Evolutionary conservation across 306 rosid species (phyloP).

Genomic region (Cucumis hystrix): DNA sequence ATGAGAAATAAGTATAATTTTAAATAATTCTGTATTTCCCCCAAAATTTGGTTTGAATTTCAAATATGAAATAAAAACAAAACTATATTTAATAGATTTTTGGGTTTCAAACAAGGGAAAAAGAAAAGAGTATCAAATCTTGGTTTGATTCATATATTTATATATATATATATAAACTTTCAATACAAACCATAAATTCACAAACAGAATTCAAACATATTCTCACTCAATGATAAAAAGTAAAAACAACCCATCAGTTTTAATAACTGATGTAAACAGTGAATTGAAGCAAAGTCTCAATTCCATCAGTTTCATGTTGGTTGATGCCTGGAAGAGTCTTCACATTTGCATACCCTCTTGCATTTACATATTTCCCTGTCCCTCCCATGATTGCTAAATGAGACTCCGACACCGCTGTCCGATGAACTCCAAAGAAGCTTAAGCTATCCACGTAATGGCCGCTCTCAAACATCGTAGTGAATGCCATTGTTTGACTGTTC

Average conservation of each 20-base stretch:
- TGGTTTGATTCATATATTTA: no score
- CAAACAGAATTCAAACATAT: background rate
- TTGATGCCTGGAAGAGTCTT: conserved; percentile 22
- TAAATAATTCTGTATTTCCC: no score
- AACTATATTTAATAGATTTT: no score
- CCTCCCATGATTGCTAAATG: conserved; percentile 80
- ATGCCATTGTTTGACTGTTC: conserved; percentile 58
- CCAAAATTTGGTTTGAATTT: no score
- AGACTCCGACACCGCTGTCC: conserved; percentile 50
- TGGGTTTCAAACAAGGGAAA: no score
- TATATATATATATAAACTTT: no score
- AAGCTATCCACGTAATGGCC: conserved; percentile 55
- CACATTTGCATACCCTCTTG: conserved; percentile 45
- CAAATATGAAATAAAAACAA: no score
- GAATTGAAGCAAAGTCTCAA: background rate
- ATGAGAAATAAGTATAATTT: no score
- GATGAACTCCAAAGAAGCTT: conserved; percentile 67
- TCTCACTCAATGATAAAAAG: no score
- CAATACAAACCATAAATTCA: background rate
- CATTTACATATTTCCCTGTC: conserved; percentile 60
- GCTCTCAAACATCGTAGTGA: conserved; percentile 59
- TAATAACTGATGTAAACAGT: background rate
- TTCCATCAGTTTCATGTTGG: conserved; percentile 23
- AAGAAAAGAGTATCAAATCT: no score
- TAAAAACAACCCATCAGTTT: background rate